phyloP scores from a whole-genome alignment of 2,329 filamentous ascomycete species.

The Ceratocystis lukuohia region DNA sequence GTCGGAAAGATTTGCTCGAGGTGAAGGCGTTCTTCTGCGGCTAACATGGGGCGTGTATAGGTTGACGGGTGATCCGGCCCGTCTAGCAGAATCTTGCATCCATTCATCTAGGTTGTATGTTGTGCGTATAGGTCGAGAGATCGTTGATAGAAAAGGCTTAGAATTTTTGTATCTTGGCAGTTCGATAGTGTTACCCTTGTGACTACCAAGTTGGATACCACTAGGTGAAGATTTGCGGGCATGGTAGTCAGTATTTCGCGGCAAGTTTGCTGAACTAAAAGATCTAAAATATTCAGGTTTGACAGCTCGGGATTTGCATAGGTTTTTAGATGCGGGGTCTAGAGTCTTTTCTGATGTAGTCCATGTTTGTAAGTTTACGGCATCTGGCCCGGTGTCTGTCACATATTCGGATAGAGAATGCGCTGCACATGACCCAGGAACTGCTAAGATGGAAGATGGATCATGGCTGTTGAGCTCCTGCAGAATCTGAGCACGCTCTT shows the following conservation, averaged over 20 bases:
- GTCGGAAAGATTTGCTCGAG: not conserved
- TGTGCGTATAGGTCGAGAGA: not conserved
- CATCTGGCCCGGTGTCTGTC: no score
- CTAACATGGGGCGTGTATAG: not conserved
- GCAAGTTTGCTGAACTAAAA: no score
- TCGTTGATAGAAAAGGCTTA: not conserved
- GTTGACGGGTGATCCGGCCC: not conserved
- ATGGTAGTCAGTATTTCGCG: not conserved
- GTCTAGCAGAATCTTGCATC: not conserved
- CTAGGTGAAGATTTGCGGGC: not conserved
- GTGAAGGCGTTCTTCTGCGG: not conserved
- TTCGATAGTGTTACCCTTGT: not conserved
- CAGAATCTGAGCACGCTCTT: slow-evolving; percentile 21
- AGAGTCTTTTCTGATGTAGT: no score
- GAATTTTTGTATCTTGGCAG: not conserved
- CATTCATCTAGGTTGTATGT: not conserved
- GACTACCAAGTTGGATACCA: not conserved
- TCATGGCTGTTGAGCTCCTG: slow-evolving; percentile 19
- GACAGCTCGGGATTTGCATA: no score
- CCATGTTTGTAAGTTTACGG: no score
- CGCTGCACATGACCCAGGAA: not conserved
- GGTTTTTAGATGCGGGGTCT: no score
- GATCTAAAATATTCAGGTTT: no score
- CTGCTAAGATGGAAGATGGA: not conserved
- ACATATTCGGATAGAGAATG: not conserved